Base-by-base conservation (phyloP, 306 rosid genomes). In the Pyrus communis region DNA sequence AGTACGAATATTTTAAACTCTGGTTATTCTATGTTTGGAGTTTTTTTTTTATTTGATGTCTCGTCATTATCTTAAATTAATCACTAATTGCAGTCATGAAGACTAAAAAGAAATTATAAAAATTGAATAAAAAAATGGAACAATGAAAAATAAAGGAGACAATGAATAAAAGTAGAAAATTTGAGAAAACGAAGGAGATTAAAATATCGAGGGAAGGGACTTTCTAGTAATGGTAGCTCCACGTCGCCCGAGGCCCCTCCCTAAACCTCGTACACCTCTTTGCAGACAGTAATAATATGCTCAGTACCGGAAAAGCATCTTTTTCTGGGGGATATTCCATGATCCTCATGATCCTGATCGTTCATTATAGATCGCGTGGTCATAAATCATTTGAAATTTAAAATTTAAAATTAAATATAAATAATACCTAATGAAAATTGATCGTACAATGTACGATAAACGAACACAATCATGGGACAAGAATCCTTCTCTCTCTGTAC, bases 151-250 rank as follows among this genome's bases (percentile, higher is more conserved):
- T 35, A 35, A 80, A 42, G 76, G 17, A 9, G 3, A 68, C 59
- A 51, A 67, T 13, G 82, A 83, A 81, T 76, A 75, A 70, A 75
- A 77, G 62, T 77, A 62, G 55, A 14, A 81, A 77, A 80, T 70
- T 77, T 78, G 84, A 80, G 70, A 28, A 82, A 86, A 77, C 43
- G 60, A 64, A 21, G 28, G 27, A 71, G 22, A 75, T 70, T 78
- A 70, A 75, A 82, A 70, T 75, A 78, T 78, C 73, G 35, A 66
- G 58, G 62, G 60, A 49, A 14, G 17, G 38, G 38, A 22, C 75
- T 85, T 84, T 84, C 71, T 63, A 82, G 78, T 89, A 81, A 88
- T 78, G 98, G 96, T 87, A 86, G 82, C 85, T 79, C 96, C 97
- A 91, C 97, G 98, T 89, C 93, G 77, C 87, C 88, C 85, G 59